Evolutionary conservation across 2,329 filamentous ascomycete species (phyloP), one percentile per base, ranked within the genome.

Genomic region (Plectosphaerella plurivora): DNA sequence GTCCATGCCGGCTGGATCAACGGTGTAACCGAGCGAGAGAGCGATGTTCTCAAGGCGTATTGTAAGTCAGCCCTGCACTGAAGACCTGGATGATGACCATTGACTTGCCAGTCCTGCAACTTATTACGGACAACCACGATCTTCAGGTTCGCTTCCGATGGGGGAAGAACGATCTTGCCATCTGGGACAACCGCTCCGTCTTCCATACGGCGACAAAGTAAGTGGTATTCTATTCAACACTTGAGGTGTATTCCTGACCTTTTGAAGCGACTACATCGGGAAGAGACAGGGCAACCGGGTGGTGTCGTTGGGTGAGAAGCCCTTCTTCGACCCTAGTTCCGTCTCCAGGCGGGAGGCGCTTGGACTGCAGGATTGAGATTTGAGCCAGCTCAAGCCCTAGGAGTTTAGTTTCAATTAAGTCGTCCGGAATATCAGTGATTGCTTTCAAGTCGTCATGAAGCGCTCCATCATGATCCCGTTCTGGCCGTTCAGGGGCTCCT

Each of bases 1-100:
- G 73, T 77, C 0, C 63, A 71, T 39, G 66, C 45, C 2, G 25
- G 45, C 15, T 35, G 71, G 51, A 78, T 83, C 66, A 78, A 82
- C 54, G 76, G 69, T 1, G 63, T 83, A 5, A 73, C 69, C 0
- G 65, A 73, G 4, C 68, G 70, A 2, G 79, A 82, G 64, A 46
- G 44, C 44, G 44, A 46, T 5, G 24, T 46, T 36, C 54, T 65
- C 48, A 64, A 64, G 51, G 52, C 42, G 1, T 64, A 63, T 55
- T 63, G 61, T 57, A 35, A 35, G 56, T n/a, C n/a, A n/a, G n/a
- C n/a, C n/a, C n/a, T n/a, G n/a, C n/a, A n/a, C n/a, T n/a, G n/a
- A n/a, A n/a, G n/a, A n/a, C n/a, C n/a, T n/a, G n/a, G n/a, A n/a
- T n/a, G n/a, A n/a, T n/a, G n/a, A n/a, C n/a, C 16, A 44, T 28